Evolutionary conservation across 192 early-diverging fungal genomes (phyloP), one percentile per base, ranked within the genome.

Genomic region (Dimargaris cristalligena): DNA sequence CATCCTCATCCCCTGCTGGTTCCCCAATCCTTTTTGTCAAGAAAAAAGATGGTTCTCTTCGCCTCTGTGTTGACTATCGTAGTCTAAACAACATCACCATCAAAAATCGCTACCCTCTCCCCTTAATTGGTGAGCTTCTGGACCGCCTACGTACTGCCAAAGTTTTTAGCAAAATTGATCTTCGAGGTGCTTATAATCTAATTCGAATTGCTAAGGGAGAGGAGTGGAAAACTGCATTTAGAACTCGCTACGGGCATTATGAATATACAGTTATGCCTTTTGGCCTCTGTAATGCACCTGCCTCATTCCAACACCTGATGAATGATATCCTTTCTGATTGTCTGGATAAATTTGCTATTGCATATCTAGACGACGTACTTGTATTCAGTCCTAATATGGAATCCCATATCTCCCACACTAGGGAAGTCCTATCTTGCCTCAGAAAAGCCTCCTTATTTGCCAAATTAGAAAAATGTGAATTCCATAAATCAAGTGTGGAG

Each of bases 311-410:
- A 60, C 48, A 56, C 0, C 46, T 76, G 13, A 68, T 76, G 62
- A 72, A 78, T 30, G 52, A 61, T 16, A 58, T 75, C 0, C 28
- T 78, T 11, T 22, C 30, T 0, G 65, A 64, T 0, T 47, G 57
- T 10, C 23, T 65, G 1, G 62, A 67, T 44, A 44, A 11, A 11
- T 14, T 11, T 11, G 23, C 56, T 0, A 45, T 72, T 0, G 65
- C 62, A 0, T 75, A 75, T 30, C 44, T 75, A 4, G 73, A 81
- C 58, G 68, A 78, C 58, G 67, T 81, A n/a, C 58, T 74, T 1
- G 65, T 81, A 0, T 81, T 61, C 52, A 44, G 44, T 20, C 44
- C 44, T n/a, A n/a, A n/a, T n/a, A n/a, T n/a, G n/a, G n/a, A n/a
- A n/a, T n/a, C n/a, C n/a, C n/a, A n/a, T n/a, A n/a, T n/a, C n/a